Conservation (phyloP, 1,284 basidiomycete genomes). For the Heliocybe sulcata region DNA sequence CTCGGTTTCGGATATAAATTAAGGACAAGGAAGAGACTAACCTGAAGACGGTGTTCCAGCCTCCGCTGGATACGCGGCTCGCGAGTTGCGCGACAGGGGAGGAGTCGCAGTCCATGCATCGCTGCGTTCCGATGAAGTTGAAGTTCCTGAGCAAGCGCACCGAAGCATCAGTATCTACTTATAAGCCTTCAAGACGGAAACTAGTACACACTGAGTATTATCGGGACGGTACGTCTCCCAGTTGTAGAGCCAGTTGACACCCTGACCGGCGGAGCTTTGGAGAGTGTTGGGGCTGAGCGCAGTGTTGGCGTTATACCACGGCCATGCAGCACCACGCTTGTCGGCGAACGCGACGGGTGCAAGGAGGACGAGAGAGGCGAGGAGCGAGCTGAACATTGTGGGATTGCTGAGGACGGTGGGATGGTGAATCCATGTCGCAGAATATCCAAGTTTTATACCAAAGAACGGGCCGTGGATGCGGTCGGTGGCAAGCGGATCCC, state of each 20-base stretch:
- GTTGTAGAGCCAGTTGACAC: not conserved
- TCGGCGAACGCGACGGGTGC: not conserved
- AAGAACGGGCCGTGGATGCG: no score
- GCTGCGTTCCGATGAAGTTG: conserved; percentile 32
- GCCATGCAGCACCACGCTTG: conserved; percentile 3
- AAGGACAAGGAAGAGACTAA: not conserved
- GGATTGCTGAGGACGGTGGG: not conserved
- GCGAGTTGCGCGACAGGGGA: conserved; percentile 25
- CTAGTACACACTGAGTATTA: not conserved
- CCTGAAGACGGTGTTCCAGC: conserved; percentile 16
- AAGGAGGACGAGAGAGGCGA: not conserved
- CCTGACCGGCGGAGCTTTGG: not conserved
- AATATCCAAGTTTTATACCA: no score
- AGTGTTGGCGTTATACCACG: not conserved
- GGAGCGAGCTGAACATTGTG: conserved; percentile 2
- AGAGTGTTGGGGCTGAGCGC: not conserved
- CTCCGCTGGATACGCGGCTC: conserved; percentile 21
- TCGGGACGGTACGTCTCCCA: not conserved
- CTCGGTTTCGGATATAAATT: not conserved
- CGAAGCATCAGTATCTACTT: conserved; percentile 28
- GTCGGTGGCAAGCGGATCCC: no score
- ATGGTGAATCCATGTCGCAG: not conserved
- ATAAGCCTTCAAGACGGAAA: conserved; percentile 19
- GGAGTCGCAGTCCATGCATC: conserved; percentile 26
- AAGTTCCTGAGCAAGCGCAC: conserved; percentile 23